A percentile compares a stretch with the other conserved stretches of the same genome.
Evolutionary conservation across 768 basidiomycete genomes (phyloP).

Genomic region (Trametes villosa): DNA sequence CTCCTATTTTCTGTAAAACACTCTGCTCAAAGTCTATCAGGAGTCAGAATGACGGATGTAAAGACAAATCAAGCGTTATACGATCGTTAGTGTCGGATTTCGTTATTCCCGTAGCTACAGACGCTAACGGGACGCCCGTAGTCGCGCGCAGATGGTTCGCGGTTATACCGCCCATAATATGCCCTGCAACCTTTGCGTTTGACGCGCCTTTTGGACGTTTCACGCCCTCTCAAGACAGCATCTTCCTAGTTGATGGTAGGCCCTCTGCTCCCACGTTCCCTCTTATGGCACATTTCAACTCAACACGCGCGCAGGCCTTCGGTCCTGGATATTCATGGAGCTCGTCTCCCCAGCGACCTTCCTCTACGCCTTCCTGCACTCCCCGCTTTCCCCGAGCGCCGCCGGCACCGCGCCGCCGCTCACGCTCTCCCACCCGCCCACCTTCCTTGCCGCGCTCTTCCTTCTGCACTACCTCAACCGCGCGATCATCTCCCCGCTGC

Average conservation of each 20-base stretch:
- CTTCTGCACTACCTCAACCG: constrained; percentile 85
- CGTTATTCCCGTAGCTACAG: neutral
- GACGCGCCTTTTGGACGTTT: constrained; percentile 87
- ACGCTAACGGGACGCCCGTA: constrained; percentile 15
- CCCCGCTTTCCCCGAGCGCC: constrained; percentile 47
- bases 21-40: neutral
- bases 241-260: constrained; percentile 63
- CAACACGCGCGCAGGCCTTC: constrained; percentile 37
- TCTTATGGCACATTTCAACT: constrained; percentile 11
- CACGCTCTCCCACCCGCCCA: constrained; percentile 45
- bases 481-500: constrained; percentile 75
- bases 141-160: constrained; percentile 51
- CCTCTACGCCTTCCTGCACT: constrained; percentile 49
- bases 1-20: neutral
- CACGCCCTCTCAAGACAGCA: constrained; percentile 47
- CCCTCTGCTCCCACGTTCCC: neutral
- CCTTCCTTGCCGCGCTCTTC: constrained; percentile 60
- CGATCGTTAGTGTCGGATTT: constrained; percentile 7
- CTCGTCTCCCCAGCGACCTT: constrained; percentile 63
- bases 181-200: constrained; percentile 51
- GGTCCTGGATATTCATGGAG: constrained; percentile 82
- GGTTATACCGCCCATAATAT: constrained; percentile 40
- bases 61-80: constrained; percentile 1
- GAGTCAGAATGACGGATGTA: neutral
- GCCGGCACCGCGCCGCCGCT: constrained; percentile 34